Conservation (phyloP, 805 yeast species). For the Candida quercuum region DNA sequence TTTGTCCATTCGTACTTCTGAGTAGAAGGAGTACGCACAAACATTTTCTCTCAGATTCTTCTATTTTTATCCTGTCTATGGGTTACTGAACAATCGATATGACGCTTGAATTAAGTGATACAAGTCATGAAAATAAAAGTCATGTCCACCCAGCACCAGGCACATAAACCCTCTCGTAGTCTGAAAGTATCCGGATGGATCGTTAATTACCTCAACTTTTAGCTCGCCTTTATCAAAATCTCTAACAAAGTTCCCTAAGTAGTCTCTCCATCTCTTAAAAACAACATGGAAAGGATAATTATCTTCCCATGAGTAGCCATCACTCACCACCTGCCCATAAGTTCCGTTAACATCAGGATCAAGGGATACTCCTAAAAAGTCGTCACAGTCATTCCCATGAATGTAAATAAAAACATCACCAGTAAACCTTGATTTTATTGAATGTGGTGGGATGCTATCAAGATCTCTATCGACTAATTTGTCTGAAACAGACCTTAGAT, state of each 20-base stretch:
- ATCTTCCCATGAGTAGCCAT: neutral
- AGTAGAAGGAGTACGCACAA: too few relatives aligned
- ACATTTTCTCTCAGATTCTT: too few relatives aligned
- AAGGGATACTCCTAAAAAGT: neutral
- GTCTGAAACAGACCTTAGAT: too few relatives aligned
- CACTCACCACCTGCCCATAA: neutral
- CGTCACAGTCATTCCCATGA: neutral
- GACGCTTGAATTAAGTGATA: neutral
- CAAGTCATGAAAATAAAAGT: neutral
- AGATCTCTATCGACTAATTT: too few relatives aligned
- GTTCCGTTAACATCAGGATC: neutral
- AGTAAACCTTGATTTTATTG: too few relatives aligned
- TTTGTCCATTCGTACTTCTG: too few relatives aligned
- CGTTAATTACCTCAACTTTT: neutral
- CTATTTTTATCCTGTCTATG: too few relatives aligned
- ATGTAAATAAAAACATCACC: neutral
- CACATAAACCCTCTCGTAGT: neutral
- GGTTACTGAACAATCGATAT: too few relatives aligned
- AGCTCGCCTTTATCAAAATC: neutral
- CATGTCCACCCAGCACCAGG: neutral
- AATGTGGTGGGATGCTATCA: too few relatives aligned
- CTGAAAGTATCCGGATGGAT: too few relatives aligned
- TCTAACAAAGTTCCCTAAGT: neutral
- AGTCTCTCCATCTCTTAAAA: neutral
- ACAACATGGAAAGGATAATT: neutral